Percentiles rank a stretch among this genome's conserved stretches.
Conservation (phyloP, 106 monocot species). For the Dioscorea alata region DNA sequence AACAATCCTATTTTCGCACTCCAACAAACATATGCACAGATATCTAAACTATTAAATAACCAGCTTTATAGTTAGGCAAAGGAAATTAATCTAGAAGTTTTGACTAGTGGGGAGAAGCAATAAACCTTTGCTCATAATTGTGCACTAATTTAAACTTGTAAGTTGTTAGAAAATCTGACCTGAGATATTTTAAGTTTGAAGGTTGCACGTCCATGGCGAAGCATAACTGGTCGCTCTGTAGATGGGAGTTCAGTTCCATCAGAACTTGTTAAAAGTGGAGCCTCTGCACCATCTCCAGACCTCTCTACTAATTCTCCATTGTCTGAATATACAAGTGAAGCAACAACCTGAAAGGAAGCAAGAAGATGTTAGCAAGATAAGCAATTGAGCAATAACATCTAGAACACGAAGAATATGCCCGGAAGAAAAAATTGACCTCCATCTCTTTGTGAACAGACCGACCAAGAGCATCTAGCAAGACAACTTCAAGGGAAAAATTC, state of each 20-base stretch:
- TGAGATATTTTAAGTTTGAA: constrained; percentile 91
- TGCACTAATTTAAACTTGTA: neutral
- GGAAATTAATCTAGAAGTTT: too few relatives aligned
- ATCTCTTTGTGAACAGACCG: constrained; percentile 56
- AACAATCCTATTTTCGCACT: too few relatives aligned
- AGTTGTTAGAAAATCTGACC: constrained; percentile 22
- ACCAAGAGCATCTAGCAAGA: constrained; percentile 61
- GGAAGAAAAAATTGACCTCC: constrained; percentile 36
- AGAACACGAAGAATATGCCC: too few relatives aligned
- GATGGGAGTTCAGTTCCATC: constrained; percentile 79
- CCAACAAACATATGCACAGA: too few relatives aligned
- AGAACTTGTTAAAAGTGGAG: constrained; percentile 55
- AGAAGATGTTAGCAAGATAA: neutral
- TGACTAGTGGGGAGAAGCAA: too few relatives aligned
- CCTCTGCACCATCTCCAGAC: constrained; percentile 47
- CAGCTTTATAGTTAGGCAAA: too few relatives aligned
- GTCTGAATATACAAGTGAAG: constrained; percentile 86
- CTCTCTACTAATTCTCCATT: constrained; percentile 61
- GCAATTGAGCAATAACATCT: too few relatives aligned
- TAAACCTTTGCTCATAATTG: neutral
- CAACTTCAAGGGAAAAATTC: constrained; percentile 74
- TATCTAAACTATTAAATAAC: too few relatives aligned
- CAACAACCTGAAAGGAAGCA: constrained; percentile 52
- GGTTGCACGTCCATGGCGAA: constrained; percentile 66
- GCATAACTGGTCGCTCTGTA: constrained; percentile 39